Percentiles rank a stretch among this genome's conserved stretches.
These are phyloP conservation scores for Sporisorium iseilematis-ciliati DNA, from an alignment of 1,284 basidiomycete genomes.

Conservation along the genomic window DNA sequence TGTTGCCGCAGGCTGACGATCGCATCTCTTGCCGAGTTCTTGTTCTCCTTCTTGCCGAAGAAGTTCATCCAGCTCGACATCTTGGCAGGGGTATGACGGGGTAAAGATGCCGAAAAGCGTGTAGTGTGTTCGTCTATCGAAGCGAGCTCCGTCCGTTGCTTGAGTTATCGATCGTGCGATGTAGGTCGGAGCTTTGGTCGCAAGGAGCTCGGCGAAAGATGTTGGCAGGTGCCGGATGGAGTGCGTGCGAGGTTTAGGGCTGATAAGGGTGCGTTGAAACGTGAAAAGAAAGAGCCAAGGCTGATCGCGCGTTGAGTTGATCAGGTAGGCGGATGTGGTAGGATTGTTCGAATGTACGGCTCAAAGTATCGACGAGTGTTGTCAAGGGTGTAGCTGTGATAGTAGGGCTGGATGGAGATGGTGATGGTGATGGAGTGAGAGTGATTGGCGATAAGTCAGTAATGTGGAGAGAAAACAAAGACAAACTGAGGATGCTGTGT, in stretches of 20 bases:
- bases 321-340: background rate
- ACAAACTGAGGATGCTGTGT: conserved; percentile 1
- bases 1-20: conserved; percentile 71
- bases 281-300: background rate
- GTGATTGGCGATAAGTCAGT: background rate
- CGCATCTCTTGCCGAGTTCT: conserved; percentile 70
- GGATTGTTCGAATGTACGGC: background rate
- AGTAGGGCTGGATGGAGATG: no score
- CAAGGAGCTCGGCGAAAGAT: background rate
- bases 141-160: background rate
- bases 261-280: background rate
- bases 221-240: background rate
- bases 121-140: background rate
- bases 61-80: conserved; percentile 69
- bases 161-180: background rate
- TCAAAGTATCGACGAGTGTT: no score
- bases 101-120: background rate
- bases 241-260: background rate
- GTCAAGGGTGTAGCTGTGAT: no score
- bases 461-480: conserved; percentile 7
- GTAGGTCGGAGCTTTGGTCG: no score
- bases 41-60: conserved; percentile 67
- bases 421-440: no score
- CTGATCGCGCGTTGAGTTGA: background rate
- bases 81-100: conserved; percentile 12